Evolutionary conservation across 371 early-diverging fungal genomes (phyloP).

Genomic region (Syncephalastrum sp.): DNA sequence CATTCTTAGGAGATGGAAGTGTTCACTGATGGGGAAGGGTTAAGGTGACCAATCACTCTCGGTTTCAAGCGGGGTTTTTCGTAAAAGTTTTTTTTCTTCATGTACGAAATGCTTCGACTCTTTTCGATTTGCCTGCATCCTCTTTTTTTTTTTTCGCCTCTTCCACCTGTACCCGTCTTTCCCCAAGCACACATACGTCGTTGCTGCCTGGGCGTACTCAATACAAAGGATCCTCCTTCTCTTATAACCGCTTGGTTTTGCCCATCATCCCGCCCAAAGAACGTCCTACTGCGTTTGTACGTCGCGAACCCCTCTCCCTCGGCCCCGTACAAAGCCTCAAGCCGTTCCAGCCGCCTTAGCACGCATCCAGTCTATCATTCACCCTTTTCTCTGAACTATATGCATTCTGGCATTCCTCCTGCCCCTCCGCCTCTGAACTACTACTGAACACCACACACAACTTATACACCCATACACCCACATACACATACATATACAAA

Average conservation of each 20-base stretch:
- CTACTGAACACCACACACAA: conserved; percentile 4
- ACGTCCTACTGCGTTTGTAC: conserved; percentile 13
- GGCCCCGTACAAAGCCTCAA: conserved; percentile 20
- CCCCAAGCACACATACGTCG: conserved; percentile 1
- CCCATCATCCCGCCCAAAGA: conserved; percentile 23
- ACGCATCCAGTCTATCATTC: neutral
- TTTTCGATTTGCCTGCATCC: no score
- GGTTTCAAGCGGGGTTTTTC: neutral
- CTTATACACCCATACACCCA: neutral
- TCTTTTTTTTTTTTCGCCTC: no score
- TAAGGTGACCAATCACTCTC: conserved; percentile 1
- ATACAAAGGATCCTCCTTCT: no score
- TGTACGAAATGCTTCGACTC: no score
- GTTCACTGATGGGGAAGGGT: neutral
- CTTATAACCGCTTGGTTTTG: conserved; percentile 12
- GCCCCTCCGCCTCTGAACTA: conserved; percentile 12
- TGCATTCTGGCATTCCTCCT: conserved; percentile 18
- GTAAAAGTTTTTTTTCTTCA: conserved; percentile 5
- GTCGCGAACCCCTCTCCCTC: conserved; percentile 15
- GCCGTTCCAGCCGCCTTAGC: conserved; percentile 22
- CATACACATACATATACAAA: neutral
- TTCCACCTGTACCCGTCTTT: neutral
- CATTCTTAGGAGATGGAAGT: no score
- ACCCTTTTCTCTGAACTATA: neutral
- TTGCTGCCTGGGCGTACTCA: no score